Evolutionary conservation across 2,329 filamentous ascomycete species (phyloP).

Genomic region (Neonectria neomacrospora): DNA sequence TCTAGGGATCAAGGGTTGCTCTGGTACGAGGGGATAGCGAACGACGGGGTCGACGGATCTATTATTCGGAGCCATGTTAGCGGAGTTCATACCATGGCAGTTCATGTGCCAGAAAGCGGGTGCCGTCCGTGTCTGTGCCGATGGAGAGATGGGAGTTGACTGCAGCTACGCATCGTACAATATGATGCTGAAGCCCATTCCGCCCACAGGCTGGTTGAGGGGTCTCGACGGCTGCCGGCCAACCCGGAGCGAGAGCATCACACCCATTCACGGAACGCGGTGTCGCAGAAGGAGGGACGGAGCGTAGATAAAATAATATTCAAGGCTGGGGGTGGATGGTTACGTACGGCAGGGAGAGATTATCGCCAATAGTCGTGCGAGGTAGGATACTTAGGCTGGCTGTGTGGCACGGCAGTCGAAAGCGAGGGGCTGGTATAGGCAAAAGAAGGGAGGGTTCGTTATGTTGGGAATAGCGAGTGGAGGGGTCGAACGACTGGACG

Average conservation of each 20-base stretch:
- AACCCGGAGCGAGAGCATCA: constrained; percentile 22
- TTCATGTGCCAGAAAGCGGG: constrained; percentile 1
- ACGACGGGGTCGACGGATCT: constrained; percentile 32
- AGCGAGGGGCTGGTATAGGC: constrained; percentile 38
- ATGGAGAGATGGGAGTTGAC: constrained; percentile 13
- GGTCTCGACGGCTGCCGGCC: constrained; percentile 12
- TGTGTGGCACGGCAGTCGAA: constrained; percentile 28
- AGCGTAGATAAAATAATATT: constrained; percentile 21
- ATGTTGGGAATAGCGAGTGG: constrained; percentile 14
- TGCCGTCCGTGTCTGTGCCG: constrained; percentile 15
- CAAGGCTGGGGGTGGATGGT: constrained; percentile 36
- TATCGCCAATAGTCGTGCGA: constrained; percentile 45
- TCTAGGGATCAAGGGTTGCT: constrained; percentile 34
- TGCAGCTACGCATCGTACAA: constrained; percentile 37
- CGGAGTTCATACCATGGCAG: neutral
- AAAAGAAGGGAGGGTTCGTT: constrained; percentile 33
- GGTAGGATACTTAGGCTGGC: constrained; percentile 36
- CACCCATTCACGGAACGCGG: constrained; percentile 38
- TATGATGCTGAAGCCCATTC: constrained; percentile 39
- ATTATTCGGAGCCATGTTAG: constrained; percentile 38
- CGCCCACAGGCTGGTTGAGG: constrained; percentile 29
- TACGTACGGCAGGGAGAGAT: constrained; percentile 46
- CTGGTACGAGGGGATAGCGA: constrained; percentile 37
- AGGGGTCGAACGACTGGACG: constrained; percentile 51
- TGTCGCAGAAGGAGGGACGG: constrained; percentile 34